A percentile compares a stretch with the other conserved stretches of the same genome.
Evolutionary conservation across 352 stramenopile genomes (phyloP).

Genomic region (Pythium aristosporum): DNA sequence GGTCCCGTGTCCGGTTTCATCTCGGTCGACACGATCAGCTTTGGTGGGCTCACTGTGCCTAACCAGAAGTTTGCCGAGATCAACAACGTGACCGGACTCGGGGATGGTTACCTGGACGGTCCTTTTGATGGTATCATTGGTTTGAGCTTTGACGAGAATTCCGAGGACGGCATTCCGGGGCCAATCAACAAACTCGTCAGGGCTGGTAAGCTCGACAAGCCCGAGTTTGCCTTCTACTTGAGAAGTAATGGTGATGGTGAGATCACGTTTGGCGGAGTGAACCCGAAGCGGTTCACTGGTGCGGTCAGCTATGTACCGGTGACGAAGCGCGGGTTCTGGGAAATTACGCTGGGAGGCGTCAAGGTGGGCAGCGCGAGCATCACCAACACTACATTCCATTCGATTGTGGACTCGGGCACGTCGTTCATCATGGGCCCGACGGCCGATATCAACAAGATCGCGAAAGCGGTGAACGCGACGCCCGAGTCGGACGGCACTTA

Average conservation of each 20-base stretch:
- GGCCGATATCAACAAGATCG: slow-evolving; percentile 85
- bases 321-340: slow-evolving; percentile 63
- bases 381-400: slow-evolving; percentile 43
- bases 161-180: no score
- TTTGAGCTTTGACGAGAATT: no score
- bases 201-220: no score
- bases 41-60: neutral
- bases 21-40: neutral
- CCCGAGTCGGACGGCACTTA: slow-evolving; percentile 77
- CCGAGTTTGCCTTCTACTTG: no score
- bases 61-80: neutral
- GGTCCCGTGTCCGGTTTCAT: neutral
- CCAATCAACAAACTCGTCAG: no score
- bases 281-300: slow-evolving; percentile 92
- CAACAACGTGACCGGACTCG: no score
- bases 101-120: no score
- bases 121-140: no score
- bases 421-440: slow-evolving; percentile 93
- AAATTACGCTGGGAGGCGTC: slow-evolving; percentile 67
- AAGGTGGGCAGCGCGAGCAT: slow-evolving; percentile 37
- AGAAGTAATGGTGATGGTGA: no score
- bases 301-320: slow-evolving; percentile 90
- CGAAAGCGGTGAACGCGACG: slow-evolving; percentile 81
- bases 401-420: slow-evolving; percentile 96
- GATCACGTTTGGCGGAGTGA: slow-evolving; percentile 45